A percentile compares a stretch with the other conserved stretches of the same genome.
Conservation (phyloP, 345 rosid species). For the Stellera chamaejasme region DNA sequence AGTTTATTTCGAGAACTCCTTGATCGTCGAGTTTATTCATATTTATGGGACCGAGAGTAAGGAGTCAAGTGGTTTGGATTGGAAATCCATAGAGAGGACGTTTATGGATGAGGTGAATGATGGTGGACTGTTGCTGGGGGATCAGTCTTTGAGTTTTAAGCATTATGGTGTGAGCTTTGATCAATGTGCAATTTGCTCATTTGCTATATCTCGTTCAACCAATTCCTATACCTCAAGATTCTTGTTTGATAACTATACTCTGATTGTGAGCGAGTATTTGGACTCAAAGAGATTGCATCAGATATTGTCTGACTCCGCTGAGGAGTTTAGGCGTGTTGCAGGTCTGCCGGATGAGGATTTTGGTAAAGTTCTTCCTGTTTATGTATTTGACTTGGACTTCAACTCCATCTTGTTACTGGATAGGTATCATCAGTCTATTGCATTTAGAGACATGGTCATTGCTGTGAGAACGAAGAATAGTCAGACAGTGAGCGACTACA, state of each 20-base stretch:
- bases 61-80: constrained; percentile 63
- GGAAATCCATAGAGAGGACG: constrained; percentile 49
- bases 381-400: constrained; percentile 84
- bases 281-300: constrained; percentile 93
- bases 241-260: constrained; percentile 87
- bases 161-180: constrained; percentile 46
- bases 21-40: constrained; percentile 79
- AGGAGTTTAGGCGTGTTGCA: constrained; percentile 63
- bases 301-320: constrained; percentile 67
- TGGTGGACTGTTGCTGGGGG: constrained; percentile 71
- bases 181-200: constrained; percentile 79
- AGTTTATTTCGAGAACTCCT: constrained; percentile 65
- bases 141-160: constrained; percentile 62
- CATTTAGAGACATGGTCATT: constrained; percentile 89
- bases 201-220: constrained; percentile 63
- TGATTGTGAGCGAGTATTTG: constrained; percentile 94
- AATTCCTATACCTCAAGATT: constrained; percentile 93
- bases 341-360: constrained; percentile 72
- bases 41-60: constrained; percentile 48
- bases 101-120: constrained; percentile 62
- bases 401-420: constrained; percentile 62
- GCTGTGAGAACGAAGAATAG: constrained; percentile 84
- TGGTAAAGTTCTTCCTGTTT: constrained; percentile 79
- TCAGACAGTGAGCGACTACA: constrained; percentile 91
- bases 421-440: constrained; percentile 82